phyloP scores from a whole-genome alignment of 2,329 filamentous ascomycete species.

The Colletotrichum sojae region DNA sequence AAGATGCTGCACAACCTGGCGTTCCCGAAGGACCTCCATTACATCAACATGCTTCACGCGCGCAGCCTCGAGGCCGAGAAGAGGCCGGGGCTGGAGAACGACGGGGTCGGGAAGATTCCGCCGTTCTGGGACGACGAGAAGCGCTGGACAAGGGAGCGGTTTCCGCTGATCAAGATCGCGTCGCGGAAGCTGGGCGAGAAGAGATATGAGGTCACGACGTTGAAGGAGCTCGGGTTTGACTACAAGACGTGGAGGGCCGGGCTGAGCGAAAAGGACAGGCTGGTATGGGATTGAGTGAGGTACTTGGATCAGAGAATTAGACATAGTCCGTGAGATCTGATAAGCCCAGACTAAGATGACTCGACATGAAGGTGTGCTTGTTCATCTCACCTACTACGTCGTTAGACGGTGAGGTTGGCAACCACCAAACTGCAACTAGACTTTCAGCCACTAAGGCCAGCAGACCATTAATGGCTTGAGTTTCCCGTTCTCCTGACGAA shows the following conservation, averaged over 20 bases:
- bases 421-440: too few species aligned
- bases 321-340: background rate
- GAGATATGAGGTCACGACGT: conserved; percentile 50
- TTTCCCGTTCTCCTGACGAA: too few species aligned
- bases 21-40: conserved; percentile 69
- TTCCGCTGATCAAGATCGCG: conserved; percentile 58
- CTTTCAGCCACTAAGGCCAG: too few species aligned
- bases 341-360: background rate
- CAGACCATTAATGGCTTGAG: too few species aligned
- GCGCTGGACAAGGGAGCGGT: conserved; percentile 55
- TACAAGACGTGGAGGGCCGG: conserved; percentile 49
- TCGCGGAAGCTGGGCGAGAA: conserved; percentile 52
- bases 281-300: background rate
- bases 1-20: conserved; percentile 58
- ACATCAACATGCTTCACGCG: conserved; percentile 70
- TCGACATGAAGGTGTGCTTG: background rate
- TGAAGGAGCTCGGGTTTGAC: conserved; percentile 66
- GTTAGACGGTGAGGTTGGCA: too few species aligned
- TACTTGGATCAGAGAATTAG: too few species aligned
- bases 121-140: conserved; percentile 58
- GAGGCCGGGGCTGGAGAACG: conserved; percentile 50
- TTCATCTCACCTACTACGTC: too few species aligned
- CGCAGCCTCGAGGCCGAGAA: conserved; percentile 59
- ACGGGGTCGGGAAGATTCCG: conserved; percentile 54
- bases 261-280: conserved; percentile 20